Conservation (phyloP, 257 asterid genomes). For the Cinchona pubescens region DNA sequence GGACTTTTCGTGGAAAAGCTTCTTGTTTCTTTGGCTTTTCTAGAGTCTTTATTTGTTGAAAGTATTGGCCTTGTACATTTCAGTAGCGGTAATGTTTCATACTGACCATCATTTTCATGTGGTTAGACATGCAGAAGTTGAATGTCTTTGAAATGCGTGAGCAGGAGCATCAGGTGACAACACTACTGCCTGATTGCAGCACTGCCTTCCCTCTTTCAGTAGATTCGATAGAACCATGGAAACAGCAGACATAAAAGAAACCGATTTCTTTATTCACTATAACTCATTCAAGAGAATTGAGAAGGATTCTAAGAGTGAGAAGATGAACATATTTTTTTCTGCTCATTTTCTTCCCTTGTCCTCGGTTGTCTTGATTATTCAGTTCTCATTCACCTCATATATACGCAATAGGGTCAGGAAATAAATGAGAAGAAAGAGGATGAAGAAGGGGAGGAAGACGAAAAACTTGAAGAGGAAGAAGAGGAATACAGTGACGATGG, state of each 20-base stretch:
- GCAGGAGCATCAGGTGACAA: constrained; percentile 36
- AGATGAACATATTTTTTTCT: not conserved
- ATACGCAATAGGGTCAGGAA: constrained; percentile 44
- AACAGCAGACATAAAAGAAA: too few relatives aligned
- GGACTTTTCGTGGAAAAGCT: not conserved
- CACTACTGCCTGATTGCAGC: constrained; percentile 1
- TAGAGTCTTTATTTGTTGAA: not conserved
- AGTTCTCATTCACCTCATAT: constrained; percentile 4
- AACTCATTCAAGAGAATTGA: not conserved
- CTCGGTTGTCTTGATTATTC: not conserved
- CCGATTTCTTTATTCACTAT: not conserved
- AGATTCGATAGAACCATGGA: not conserved
- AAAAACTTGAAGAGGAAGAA: constrained; percentile 44
- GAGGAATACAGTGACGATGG: constrained; percentile 60
- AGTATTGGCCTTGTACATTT: not conserved
- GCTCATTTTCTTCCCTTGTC: not conserved
- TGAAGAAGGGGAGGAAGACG: constrained; percentile 57
- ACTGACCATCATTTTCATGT: constrained; percentile 13
- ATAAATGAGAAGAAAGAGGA: constrained; percentile 44
- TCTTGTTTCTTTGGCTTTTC: not conserved
- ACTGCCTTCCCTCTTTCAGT: not conserved
- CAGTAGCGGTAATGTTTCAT: too few relatives aligned
- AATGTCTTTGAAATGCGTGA: constrained; percentile 59
- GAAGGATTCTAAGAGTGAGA: constrained; percentile 9
- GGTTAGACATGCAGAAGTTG: constrained; percentile 41